Percentiles rank a stretch among this genome's conserved stretches.
Evolutionary conservation across 2,329 filamentous ascomycete genomes (phyloP).

Genomic region (Hymenoscyphus albidus): DNA sequence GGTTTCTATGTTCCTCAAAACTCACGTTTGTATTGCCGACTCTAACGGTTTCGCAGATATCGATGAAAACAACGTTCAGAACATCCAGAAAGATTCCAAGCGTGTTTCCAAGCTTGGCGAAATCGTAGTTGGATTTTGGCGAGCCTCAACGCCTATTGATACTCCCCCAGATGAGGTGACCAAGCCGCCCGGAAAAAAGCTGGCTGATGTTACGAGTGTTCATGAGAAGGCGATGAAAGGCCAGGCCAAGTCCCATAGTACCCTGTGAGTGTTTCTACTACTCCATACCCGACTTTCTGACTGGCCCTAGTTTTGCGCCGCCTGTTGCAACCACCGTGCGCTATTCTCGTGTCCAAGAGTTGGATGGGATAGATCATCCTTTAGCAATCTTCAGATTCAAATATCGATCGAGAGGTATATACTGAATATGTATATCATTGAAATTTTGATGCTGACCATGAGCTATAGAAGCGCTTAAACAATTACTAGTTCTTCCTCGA

Average conservation of each 20-base stretch:
- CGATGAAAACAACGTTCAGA: constrained; percentile 6
- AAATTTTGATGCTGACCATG: not conserved
- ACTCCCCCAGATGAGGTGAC: not conserved
- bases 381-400: constrained; percentile 26
- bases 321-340: not conserved
- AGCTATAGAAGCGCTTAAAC: not conserved
- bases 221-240: constrained; percentile 22
- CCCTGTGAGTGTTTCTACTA: constrained; percentile 7
- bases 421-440: not conserved
- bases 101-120: constrained; percentile 12
- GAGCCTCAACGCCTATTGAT: not conserved
- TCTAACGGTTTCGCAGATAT: constrained; percentile 2
- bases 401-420: constrained; percentile 27
- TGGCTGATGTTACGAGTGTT: not conserved
- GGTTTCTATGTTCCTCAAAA: too few relatives aligned
- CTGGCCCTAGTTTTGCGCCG: not conserved
- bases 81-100: constrained; percentile 12
- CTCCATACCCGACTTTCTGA: not conserved
- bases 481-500: constrained; percentile 5
- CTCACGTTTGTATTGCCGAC: not conserved
- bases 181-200: not conserved
- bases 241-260: constrained; percentile 18
- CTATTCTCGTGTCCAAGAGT: not conserved
- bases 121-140: constrained; percentile 11
- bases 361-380: constrained; percentile 21